Evolutionary conservation across 495 filamentous ascomycete species (phyloP).

Genomic region (Evansstolkia leycettana): DNA sequence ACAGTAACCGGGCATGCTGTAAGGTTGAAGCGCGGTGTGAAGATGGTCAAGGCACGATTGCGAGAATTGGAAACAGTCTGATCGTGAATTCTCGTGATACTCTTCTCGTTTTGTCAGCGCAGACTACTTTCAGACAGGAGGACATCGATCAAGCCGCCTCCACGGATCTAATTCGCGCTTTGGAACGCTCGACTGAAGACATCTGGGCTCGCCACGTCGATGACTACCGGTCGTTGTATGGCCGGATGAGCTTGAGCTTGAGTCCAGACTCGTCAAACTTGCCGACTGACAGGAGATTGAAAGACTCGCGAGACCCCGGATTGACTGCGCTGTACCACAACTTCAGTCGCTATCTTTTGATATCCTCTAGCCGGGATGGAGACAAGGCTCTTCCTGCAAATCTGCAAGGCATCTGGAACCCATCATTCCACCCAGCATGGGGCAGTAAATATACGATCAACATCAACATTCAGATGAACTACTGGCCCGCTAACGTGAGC

Average conservation of each 20-base stretch:
- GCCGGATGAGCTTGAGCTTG: conserved; percentile 19
- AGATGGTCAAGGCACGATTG: conserved; percentile 11
- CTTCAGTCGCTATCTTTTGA: conserved; percentile 35
- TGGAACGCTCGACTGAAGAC: conserved; percentile 7
- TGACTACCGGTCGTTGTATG: conserved; percentile 22
- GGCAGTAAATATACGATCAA: conserved; percentile 45
- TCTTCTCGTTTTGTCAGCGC: conserved; percentile 25
- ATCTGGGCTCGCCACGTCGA: conserved; percentile 16
- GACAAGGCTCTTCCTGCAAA: conserved; percentile 37
- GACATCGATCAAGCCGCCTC: conserved; percentile 13
- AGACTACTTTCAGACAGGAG: conserved; percentile 24
- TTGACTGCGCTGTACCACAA: conserved; percentile 34
- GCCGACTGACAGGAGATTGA: conserved; percentile 19
- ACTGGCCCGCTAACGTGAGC: conserved; percentile 37
- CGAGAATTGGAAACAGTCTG: conserved; percentile 19
- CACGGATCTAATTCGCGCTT: conserved; percentile 13
- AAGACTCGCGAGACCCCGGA: conserved; percentile 16
- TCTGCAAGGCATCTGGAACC: conserved; percentile 47
- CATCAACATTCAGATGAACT: conserved; percentile 51
- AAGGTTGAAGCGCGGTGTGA: conserved; percentile 14
- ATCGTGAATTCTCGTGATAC: conserved; percentile 16
- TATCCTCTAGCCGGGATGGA: conserved; percentile 29
- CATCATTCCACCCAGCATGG: conserved; percentile 36
- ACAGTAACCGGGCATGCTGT: conserved; percentile 22
- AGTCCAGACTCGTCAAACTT: conserved; percentile 8